Base-by-base conservation (phyloP, 2,329 filamentous ascomycete genomes). In the Beauveria brongniartii region DNA sequence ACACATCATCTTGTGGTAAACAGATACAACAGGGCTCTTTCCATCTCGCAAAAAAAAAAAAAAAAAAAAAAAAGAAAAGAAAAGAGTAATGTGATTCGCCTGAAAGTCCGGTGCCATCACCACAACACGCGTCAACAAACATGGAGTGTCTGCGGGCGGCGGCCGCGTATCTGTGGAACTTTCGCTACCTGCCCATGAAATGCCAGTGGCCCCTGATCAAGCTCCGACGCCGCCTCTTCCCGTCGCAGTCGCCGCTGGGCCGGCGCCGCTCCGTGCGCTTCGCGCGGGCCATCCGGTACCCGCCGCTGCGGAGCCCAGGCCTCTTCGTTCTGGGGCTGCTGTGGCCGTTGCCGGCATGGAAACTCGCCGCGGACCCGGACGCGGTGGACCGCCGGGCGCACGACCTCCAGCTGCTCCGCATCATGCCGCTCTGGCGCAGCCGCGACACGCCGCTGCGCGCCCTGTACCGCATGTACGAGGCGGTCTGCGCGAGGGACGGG, bases 401-500 rank as follows among this genome's bases (percentile, higher is more conserved):
- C 34, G 63, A 65, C 41, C 60, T 61, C 47, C 59, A 53, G 41
- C 52, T 56, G 26, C 59, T 61, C 14, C 66, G 63, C 57, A 58
- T 61, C n/a, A 55, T 65, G 58, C 55, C 63, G 4, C 28, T 65
- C 12, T 67, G 63, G 63, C 41, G 61, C n/a, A 55, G 61, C 55
- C 68, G 69, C 46, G 68, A 70, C 58, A 70, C 67, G 50, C 63
- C 64, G n/a, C 64, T 65, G 44, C 61, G 69, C 22, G 64, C 69
- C 30, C 65, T 70, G 44, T 70, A 67, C 57, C 67, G 67, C 18
- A 61, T 70, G 3, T 70, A 70, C 54, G 68, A 71, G 60, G 67
- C 66, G 16, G 62, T 69, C n/a, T 69, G 67, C 55, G 66, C 66
- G 40, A 62, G 62, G 12, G 64, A 70, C 57, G 68, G 66, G 10